Percentiles rank a stretch among this genome's conserved stretches.
phyloP scores from a whole-genome alignment of 1,284 basidiomycete species.

The Cryptococcus neoformans region DNA sequence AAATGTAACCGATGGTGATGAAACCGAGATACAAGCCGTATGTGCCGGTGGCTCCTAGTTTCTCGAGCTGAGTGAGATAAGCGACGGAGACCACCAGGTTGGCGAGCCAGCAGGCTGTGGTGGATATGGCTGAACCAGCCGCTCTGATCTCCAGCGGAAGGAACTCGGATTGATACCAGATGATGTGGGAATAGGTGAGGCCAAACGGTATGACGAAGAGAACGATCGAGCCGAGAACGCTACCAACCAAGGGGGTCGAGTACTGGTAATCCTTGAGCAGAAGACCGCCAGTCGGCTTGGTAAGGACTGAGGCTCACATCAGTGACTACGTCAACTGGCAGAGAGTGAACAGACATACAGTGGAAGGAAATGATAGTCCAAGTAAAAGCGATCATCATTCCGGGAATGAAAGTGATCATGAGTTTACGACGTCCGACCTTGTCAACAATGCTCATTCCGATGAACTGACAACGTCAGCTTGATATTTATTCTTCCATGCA shows the following conservation, averaged over 20 bases:
- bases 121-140: conserved; percentile 22
- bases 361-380: conserved; percentile 11
- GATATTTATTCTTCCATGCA: too few relatives aligned
- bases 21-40: conserved; percentile 19
- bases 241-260: too few relatives aligned
- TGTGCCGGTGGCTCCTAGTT: conserved; percentile 3
- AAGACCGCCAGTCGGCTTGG: conserved; percentile 1
- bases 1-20: conserved; percentile 14
- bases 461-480: too few relatives aligned
- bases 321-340: too few relatives aligned
- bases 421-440: conserved; percentile 36
- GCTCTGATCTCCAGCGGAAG: conserved; percentile 40
- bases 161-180: conserved; percentile 42
- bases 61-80: conserved; percentile 16
- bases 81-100: conserved; percentile 23
- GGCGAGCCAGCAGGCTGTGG: conserved; percentile 17
- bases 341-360: too few relatives aligned
- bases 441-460: conserved; percentile 38
- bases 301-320: too few relatives aligned
- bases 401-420: conserved; percentile 21
- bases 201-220: conserved; percentile 40
- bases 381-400: conserved; percentile 7
- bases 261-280: neutral
- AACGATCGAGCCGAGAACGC: conserved; percentile 24
- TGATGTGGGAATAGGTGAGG: conserved; percentile 37